Evolutionary conservation across 148 eudicot genomes (phyloP).

Genomic region (Rhododendron molle): DNA sequence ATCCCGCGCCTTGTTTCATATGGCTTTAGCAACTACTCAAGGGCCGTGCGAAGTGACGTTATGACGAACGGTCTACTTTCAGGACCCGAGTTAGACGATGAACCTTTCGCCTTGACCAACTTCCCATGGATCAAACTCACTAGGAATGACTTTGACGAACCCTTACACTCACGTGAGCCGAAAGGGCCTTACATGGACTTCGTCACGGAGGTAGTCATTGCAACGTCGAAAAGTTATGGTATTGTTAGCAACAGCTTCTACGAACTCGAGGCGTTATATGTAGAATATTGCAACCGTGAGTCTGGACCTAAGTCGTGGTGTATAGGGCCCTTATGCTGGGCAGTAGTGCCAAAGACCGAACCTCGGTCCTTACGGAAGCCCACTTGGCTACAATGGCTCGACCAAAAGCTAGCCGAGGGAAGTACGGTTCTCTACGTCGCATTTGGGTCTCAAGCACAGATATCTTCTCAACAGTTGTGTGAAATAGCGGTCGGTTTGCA

Average conservation of each 20-base stretch:
- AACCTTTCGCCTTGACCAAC: constrained; percentile 11
- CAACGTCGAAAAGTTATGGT: constrained; percentile 36
- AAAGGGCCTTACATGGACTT: constrained; percentile 37
- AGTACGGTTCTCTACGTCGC: constrained; percentile 50
- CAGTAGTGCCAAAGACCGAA: neutral
- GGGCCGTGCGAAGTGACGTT: neutral
- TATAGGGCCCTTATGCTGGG: constrained; percentile 67
- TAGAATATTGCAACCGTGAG: constrained; percentile 30
- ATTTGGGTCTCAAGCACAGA: constrained; percentile 34
- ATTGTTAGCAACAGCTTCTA: constrained; percentile 42
- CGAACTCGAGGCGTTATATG: constrained; percentile 41
- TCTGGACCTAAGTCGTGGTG: constrained; percentile 34
- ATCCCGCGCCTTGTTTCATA: constrained; percentile 40
- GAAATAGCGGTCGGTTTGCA: neutral
- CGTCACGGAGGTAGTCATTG: constrained; percentile 5
- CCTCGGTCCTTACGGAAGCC: constrained; percentile 13
- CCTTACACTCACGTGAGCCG: constrained; percentile 13
- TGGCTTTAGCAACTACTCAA: constrained; percentile 43
- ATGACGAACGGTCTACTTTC: neutral
- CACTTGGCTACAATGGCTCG: constrained; percentile 55
- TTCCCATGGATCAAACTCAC: neutral
- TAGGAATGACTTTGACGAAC: neutral
- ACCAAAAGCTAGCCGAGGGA: constrained; percentile 26
- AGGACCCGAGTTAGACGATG: constrained; percentile 30
- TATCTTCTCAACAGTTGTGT: neutral